These are phyloP conservation scores for Casaregolazyma suthepensis DNA, from an alignment of 1,139 yeast genomes.

Conservation along the genomic window DNA sequence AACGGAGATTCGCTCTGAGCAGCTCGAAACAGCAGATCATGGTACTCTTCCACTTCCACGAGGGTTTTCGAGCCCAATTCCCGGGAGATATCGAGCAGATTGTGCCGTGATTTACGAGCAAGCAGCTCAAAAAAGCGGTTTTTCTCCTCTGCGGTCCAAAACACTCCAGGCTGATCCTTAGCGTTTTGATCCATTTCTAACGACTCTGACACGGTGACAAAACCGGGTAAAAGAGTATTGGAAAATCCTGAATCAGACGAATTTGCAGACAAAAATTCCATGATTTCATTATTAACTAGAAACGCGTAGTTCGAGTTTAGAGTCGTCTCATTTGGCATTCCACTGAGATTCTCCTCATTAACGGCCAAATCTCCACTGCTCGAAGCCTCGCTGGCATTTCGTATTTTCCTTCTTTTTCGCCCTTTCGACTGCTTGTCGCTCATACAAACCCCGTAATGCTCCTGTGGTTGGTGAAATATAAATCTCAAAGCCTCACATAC, in stretches of 20 bases:
- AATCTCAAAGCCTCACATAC: not conserved
- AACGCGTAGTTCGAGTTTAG: constrained; percentile 11
- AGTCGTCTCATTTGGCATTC: not conserved
- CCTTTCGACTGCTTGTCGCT: not conserved
- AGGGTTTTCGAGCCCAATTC: constrained; percentile 39
- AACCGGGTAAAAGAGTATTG: not conserved
- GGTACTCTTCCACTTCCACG: constrained; percentile 45
- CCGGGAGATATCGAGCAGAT: constrained; percentile 38
- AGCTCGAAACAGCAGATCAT: constrained; percentile 34
- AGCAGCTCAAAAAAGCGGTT: constrained; percentile 38
- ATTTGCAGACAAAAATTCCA: constrained; percentile 15
- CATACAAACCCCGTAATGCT: not conserved
- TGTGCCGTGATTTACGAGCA: constrained; percentile 46
- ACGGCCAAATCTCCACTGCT: not conserved
- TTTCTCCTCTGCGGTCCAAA: constrained; percentile 41
- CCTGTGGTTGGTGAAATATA: not conserved
- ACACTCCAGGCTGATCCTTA: constrained; percentile 24
- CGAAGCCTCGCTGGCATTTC: not conserved
- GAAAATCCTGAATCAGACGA: not conserved
- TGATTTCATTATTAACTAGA: constrained; percentile 17
- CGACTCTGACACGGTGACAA: not conserved
- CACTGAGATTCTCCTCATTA: not conserved
- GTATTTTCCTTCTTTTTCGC: not conserved
- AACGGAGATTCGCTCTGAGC: constrained; percentile 24
- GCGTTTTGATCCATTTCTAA: not conserved